Base-by-base conservation (phyloP, 345 rosid genomes). In the Trapa incisa region DNA sequence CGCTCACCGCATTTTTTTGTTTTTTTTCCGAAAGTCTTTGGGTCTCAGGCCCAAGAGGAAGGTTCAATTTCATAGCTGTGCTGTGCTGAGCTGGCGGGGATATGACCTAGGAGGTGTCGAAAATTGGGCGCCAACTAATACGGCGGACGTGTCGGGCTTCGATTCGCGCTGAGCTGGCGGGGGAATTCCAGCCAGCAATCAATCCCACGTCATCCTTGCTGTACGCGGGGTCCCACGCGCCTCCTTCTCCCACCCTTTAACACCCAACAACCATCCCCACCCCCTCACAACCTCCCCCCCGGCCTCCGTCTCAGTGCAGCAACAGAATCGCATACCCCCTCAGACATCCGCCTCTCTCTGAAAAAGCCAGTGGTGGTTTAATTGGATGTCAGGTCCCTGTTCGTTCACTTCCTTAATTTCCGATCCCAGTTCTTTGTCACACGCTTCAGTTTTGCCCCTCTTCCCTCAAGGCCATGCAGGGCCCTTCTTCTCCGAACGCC, bases 1-100 rank as follows among this genome's bases (percentile, higher is more conserved):
- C 84, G 96, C 81, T 85, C 96, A 86, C 92, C 90, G 96, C 92
- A 86, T 22, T 32, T 53, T 7, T 1, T 11, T 22, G 29, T 22
- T 22, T 22, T 22, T 22, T 22, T 22, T 22, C 29, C 29, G 0
- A 22, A 22, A 22, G 29, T 22, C 29, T 22, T 22, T 22, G 29
- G 29, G 29, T 22, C 29, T 22, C 29, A 22, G 29, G 29, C 29
- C 29, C 29, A 22, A 22, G 29, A 22, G 29, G 29, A 22, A 22
- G 29, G 29, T 22, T 22, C 29, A 22, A 22, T 22, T 22, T 22
- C 29, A 22, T 22, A 22, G 29, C 29, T 22, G 29, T 22, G 29
- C 29, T 22, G 29, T 22, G 29, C 29, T 22, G 29, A 22, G 29
- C 29, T 22, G 29, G 29, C 29, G 29, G 29, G 29, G 16, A 1